These are phyloP conservation scores for Aphanomyces astaci DNA, from an alignment of 352 stramenopile genomes.

Conservation along the genomic window DNA sequence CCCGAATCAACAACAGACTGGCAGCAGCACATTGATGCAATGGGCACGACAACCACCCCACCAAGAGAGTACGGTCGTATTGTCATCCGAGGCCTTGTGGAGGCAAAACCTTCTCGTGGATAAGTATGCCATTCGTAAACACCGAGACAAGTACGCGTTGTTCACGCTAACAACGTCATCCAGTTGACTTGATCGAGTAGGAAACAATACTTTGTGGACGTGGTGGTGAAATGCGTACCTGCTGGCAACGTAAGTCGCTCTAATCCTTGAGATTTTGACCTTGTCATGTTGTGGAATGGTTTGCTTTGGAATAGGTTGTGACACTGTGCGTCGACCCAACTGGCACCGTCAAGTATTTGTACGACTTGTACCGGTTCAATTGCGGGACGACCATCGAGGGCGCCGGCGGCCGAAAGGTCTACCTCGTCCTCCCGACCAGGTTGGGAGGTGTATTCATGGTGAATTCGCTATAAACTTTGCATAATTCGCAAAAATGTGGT, in stretches of 20 bases:
- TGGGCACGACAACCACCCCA: background rate
- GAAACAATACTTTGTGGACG: slow-evolving; percentile 42
- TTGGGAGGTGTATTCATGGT: too few relatives aligned
- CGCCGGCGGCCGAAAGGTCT: slow-evolving; percentile 45
- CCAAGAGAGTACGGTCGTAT: too few relatives aligned
- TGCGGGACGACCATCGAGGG: slow-evolving; percentile 25
- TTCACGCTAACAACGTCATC: too few relatives aligned
- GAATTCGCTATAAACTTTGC: too few relatives aligned
- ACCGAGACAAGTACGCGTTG: slow-evolving; percentile 42
- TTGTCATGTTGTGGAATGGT: background rate
- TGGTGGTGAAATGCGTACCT: slow-evolving; percentile 74
- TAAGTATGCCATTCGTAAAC: slow-evolving; percentile 42
- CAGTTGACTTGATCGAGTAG: background rate
- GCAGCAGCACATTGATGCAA: too few relatives aligned
- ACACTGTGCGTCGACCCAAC: slow-evolving; percentile 49
- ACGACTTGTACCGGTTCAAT: slow-evolving; percentile 67
- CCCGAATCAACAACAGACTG: too few relatives aligned
- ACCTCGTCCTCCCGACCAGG: slow-evolving; percentile 59
- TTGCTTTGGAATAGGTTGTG: slow-evolving; percentile 33
- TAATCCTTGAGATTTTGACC: background rate
- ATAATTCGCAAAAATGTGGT: too few relatives aligned
- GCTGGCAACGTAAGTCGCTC: slow-evolving; percentile 54
- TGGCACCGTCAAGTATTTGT: slow-evolving; percentile 52
- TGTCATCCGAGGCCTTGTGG: slow-evolving; percentile 35
- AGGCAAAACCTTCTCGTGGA: slow-evolving; percentile 38